These are phyloP conservation scores for Sarocladium kiliense DNA, from an alignment of 2,329 filamentous ascomycete genomes.

Conservation along the genomic window DNA sequence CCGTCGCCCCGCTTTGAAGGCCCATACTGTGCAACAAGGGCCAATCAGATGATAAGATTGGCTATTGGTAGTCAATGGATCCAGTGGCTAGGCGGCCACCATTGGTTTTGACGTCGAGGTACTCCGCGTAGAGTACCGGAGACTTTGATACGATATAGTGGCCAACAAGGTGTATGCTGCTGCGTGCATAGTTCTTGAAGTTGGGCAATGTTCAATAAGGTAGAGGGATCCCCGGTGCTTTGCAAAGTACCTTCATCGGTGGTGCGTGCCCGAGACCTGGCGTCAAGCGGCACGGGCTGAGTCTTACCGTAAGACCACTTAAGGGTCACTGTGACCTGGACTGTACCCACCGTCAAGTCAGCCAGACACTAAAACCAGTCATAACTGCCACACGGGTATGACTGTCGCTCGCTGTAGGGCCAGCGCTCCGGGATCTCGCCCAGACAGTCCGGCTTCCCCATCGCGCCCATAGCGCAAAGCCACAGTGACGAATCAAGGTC, in stretches of 20 bases:
- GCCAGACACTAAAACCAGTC: background rate
- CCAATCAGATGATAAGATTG: background rate
- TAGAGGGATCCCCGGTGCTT: too few species aligned
- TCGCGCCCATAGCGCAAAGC: slow-evolving; percentile 1
- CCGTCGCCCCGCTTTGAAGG: background rate
- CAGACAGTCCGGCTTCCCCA: background rate
- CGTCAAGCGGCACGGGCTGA: background rate
- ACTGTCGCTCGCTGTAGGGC: background rate
- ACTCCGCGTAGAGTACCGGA: too few species aligned
- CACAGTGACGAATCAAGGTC: background rate
- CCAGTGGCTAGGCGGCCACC: background rate
- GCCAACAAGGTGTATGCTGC: too few species aligned
- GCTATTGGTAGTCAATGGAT: background rate
- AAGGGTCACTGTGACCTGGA: background rate
- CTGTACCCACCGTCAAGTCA: background rate
- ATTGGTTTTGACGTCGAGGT: background rate
- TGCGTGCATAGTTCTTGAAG: too few species aligned
- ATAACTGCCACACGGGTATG: background rate
- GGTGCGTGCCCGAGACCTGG: background rate
- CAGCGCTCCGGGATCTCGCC: background rate
- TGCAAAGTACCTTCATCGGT: too few species aligned
- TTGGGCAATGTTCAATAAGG: too few species aligned
- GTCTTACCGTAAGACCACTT: background rate
- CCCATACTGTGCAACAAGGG: background rate
- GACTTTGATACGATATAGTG: background rate